Evolutionary conservation across 306 rosid genomes (phyloP).

Genomic region (Fragaria vesca): DNA sequence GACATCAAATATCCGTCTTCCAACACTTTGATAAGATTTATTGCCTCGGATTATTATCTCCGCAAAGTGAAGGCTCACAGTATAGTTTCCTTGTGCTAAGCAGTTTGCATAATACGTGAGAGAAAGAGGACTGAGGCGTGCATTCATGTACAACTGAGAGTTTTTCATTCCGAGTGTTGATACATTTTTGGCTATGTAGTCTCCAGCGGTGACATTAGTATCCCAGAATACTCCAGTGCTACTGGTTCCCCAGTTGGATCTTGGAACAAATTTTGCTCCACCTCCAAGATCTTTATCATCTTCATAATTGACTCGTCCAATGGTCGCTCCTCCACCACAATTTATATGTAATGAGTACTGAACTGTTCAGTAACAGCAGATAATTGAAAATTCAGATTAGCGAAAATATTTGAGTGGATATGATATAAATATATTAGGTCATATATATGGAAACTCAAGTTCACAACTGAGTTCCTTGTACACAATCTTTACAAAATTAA

Average conservation of each 20-base stretch:
- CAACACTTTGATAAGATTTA: slow-evolving; percentile 48
- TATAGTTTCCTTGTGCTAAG: slow-evolving; percentile 57
- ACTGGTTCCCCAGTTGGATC: slow-evolving; percentile 49
- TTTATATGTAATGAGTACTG: slow-evolving; percentile 49
- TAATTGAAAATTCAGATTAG: background rate
- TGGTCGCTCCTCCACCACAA: slow-evolving; percentile 56
- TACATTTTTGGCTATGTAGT: slow-evolving; percentile 29
- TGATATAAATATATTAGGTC: background rate
- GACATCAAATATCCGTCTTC: slow-evolving; percentile 56
- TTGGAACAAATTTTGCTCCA: background rate
- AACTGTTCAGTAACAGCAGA: background rate
- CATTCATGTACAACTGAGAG: slow-evolving; percentile 42
- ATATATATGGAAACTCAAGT: background rate
- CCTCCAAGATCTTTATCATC: slow-evolving; percentile 28
- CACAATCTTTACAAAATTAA: background rate
- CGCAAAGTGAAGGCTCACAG: slow-evolving; percentile 51
- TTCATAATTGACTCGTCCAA: slow-evolving; percentile 28
- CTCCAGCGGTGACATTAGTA: background rate
- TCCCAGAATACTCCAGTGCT: slow-evolving; percentile 49
- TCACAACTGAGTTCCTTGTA: background rate
- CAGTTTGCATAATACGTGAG: slow-evolving; percentile 56
- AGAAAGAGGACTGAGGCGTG: slow-evolving; percentile 52
- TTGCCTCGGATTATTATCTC: slow-evolving; percentile 49
- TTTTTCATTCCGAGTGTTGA: slow-evolving; percentile 26
- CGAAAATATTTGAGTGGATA: background rate